phyloP scores from a whole-genome alignment of 805 yeast species.

The Monosporozyma solicola region DNA sequence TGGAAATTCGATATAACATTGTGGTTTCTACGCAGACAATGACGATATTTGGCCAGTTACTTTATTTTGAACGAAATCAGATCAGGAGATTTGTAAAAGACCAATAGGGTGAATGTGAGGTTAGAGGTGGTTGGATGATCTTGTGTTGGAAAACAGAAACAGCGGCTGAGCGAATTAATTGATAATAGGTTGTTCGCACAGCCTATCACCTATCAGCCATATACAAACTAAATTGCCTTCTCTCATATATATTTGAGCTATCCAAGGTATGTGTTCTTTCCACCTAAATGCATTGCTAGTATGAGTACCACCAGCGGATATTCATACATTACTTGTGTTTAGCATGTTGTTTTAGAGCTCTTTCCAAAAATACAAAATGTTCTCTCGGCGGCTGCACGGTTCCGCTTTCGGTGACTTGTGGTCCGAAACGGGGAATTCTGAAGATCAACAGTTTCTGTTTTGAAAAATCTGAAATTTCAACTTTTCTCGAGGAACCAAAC shows the following conservation, averaged over 20 bases:
- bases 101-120: slow-evolving; percentile 77
- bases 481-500: neutral
- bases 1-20: slow-evolving; percentile 28
- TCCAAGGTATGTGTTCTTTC: no score
- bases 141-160: slow-evolving; percentile 91
- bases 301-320: no score
- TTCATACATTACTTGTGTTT: no score
- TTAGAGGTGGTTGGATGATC: slow-evolving; percentile 78
- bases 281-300: neutral
- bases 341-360: no score
- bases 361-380: no score
- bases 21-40: slow-evolving; percentile 55
- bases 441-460: neutral
- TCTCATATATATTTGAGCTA: neutral
- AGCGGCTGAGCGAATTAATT: slow-evolving; percentile 48
- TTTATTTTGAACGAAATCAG: slow-evolving; percentile 33
- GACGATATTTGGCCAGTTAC: slow-evolving; percentile 50
- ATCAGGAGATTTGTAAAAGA: slow-evolving; percentile 76
- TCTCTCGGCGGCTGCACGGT: neutral
- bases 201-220: slow-evolving; percentile 62
- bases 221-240: slow-evolving; percentile 53
- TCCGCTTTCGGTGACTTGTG: neutral
- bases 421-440: neutral
- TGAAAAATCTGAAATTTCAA: no score
- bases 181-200: slow-evolving; percentile 64